Evolutionary conservation across 208 protist genomes (phyloP).

Genomic region (Leishmania martiniquensis): DNA sequence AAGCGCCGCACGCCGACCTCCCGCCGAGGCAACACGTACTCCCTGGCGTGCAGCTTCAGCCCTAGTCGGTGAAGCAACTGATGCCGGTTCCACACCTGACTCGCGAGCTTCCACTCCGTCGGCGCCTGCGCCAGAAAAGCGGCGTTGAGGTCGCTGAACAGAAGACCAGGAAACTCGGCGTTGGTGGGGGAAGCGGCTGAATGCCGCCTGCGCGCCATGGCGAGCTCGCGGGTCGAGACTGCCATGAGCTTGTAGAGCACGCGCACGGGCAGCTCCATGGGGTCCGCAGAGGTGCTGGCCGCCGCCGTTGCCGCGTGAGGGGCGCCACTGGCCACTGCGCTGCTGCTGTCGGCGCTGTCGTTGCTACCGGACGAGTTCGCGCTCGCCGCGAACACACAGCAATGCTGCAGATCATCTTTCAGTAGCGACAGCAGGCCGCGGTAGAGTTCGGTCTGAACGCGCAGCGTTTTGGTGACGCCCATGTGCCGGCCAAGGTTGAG

Average conservation of each 20-base stretch:
- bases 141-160: slow-evolving; percentile 31
- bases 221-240: slow-evolving; percentile 37
- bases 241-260: slow-evolving; percentile 59
- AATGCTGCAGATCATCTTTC: slow-evolving; percentile 68
- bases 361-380: slow-evolving; percentile 10
- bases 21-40: slow-evolving; percentile 48
- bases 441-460: slow-evolving; percentile 83
- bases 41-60: slow-evolving; percentile 49
- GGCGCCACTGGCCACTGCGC: slow-evolving; percentile 2
- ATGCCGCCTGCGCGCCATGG: slow-evolving; percentile 9
- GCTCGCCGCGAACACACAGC: slow-evolving; percentile 74
- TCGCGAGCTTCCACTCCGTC: slow-evolving; percentile 58
- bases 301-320: slow-evolving; percentile 7
- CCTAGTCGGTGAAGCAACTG: slow-evolving; percentile 85
- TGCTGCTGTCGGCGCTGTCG: background rate
- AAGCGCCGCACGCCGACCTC: slow-evolving; percentile 49
- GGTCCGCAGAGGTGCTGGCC: background rate
- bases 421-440: slow-evolving; percentile 76
- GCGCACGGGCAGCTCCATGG: slow-evolving; percentile 36
- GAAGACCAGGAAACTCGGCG: slow-evolving; percentile 26
- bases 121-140: slow-evolving; percentile 55
- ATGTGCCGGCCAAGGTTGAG: slow-evolving; percentile 87
- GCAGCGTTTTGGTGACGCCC: slow-evolving; percentile 83
- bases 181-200: background rate
- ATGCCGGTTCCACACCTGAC: slow-evolving; percentile 79